A percentile compares a stretch with the other conserved stretches of the same genome.
phyloP scores from a whole-genome alignment of 108 stramenopile species.

The Pseudonitzschia multistriata region DNA sequence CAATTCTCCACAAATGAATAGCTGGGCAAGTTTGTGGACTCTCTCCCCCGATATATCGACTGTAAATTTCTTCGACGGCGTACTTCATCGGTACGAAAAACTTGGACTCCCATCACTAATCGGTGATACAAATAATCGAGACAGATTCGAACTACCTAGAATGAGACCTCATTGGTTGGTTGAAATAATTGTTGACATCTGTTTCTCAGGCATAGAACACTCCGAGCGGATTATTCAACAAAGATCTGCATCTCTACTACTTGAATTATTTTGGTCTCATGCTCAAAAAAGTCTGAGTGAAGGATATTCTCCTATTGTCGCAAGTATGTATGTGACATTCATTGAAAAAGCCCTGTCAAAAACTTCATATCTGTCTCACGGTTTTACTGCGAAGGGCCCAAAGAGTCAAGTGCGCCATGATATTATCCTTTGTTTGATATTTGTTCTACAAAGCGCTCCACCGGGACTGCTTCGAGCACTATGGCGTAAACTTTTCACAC shows the following conservation, averaged over 20 bases:
- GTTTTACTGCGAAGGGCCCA: constrained; percentile 13
- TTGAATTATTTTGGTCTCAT: constrained; percentile 78
- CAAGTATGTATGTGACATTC: constrained; percentile 73
- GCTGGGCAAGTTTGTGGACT: constrained; percentile 47
- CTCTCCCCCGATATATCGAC: constrained; percentile 30
- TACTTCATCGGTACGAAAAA: constrained; percentile 46
- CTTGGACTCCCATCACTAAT: constrained; percentile 51
- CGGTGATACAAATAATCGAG: constrained; percentile 37
- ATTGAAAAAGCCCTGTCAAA: constrained; percentile 64
- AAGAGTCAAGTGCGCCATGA: constrained; percentile 80
- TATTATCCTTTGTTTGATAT: constrained; percentile 72
- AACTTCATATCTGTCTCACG: constrained; percentile 57
- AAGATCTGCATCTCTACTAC: constrained; percentile 73
- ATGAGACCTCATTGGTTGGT: constrained; percentile 82
- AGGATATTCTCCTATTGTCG: constrained; percentile 60
- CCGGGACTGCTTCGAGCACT: constrained; percentile 69
- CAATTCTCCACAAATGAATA: constrained; percentile 70
- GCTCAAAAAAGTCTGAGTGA: constrained; percentile 58
- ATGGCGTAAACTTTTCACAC: constrained; percentile 70
- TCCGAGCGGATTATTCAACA: constrained; percentile 76
- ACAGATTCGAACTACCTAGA: constrained; percentile 40
- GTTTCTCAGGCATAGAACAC: constrained; percentile 75
- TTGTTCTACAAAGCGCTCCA: constrained; percentile 80
- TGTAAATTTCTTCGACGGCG: constrained; percentile 51
- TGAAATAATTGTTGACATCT: constrained; percentile 76